Base-by-base conservation (phyloP, 129 eudicot species). In the Rutidosis leptorrhynchoides region DNA sequence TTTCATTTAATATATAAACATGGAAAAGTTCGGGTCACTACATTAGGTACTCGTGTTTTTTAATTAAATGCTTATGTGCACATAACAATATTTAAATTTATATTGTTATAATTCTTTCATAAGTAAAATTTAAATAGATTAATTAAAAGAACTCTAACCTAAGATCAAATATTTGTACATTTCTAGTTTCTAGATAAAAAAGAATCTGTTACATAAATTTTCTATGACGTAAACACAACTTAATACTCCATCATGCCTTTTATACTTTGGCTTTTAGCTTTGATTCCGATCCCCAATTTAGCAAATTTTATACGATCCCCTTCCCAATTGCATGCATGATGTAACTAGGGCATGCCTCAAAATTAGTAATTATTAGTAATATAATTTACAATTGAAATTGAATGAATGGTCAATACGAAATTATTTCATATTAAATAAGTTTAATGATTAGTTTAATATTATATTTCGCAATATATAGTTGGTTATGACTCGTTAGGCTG, bases 291-390 rank as follows among this genome's bases (percentile, higher is more conserved):
- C 56, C 17, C 45, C 16, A 37, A 37, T 37, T 37, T 37, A 16
- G 45, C 16, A 37, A 11, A 10, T 37, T 35, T 37, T 40, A 33
- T 16, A 69, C n/a, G 45, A 69, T 69, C 45, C 65, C 24, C 56
- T 52, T 25, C 56, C 45, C 65, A 69, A 40, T 57, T 69, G 58
- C 66, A 69, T 69, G 57, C 65, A 40, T 32, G 21, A 67, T 62
- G 51, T 60, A 55, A 51, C 56, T 52, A 67, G 20, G 49, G 49
- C 33, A 40, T 40, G 46, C 6, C 46, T 40, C 32, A 46, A 68
- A 53, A 68, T 32, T 32, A 68, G 72, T 35, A 68, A n/a, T n/a
- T n/a, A n/a, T n/a, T n/a, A n/a, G n/a, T n/a, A n/a, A n/a, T n/a
- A n/a, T n/a, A n/a, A n/a, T n/a, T n/a, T n/a, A n/a, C n/a, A n/a